These are phyloP conservation scores for Aspergillus coremiiformis DNA, from an alignment of 495 filamentous ascomycete genomes.

Conservation along the genomic window DNA sequence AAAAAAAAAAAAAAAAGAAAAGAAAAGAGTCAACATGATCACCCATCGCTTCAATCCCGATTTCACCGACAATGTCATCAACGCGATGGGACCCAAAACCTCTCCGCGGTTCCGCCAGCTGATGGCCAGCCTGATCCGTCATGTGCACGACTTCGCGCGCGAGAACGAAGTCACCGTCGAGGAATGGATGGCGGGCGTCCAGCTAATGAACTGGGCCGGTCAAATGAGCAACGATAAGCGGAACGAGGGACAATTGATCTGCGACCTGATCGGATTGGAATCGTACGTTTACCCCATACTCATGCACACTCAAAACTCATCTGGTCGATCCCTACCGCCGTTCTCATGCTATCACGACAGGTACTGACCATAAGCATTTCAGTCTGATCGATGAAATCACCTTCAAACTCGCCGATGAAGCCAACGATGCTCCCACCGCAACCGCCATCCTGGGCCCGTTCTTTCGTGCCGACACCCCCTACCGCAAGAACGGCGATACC, in stretches of 20 bases:
- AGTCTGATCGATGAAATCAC: slow-evolving; percentile 69
- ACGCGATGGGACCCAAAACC: slow-evolving; percentile 61
- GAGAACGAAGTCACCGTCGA: slow-evolving; percentile 43
- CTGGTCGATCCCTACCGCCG: too few relatives aligned
- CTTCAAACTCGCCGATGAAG: slow-evolving; percentile 50
- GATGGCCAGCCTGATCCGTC: slow-evolving; percentile 36
- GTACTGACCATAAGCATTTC: neutral
- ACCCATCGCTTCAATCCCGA: slow-evolving; percentile 45
- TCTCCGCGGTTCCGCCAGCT: slow-evolving; percentile 45
- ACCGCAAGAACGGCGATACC: slow-evolving; percentile 53
- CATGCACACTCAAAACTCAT: too few relatives aligned
- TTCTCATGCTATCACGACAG: neutral
- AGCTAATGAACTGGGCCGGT: slow-evolving; percentile 65
- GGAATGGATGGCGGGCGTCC: slow-evolving; percentile 41
- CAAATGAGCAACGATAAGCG: slow-evolving; percentile 62
- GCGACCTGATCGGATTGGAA: slow-evolving; percentile 67
- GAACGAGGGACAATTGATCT: slow-evolving; percentile 66
- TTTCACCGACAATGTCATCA: slow-evolving; percentile 64
- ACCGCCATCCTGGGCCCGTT: slow-evolving; percentile 73
- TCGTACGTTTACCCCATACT: slow-evolving; percentile 33
- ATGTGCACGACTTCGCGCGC: slow-evolving; percentile 43
- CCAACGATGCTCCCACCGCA: slow-evolving; percentile 49
- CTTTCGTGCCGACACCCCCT: slow-evolving; percentile 63
- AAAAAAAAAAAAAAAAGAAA: neutral
- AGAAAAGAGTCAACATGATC: slow-evolving; percentile 22